phyloP scores from a whole-genome alignment of 2,329 filamentous ascomycete genomes.

The Fusarium ramigenum region DNA sequence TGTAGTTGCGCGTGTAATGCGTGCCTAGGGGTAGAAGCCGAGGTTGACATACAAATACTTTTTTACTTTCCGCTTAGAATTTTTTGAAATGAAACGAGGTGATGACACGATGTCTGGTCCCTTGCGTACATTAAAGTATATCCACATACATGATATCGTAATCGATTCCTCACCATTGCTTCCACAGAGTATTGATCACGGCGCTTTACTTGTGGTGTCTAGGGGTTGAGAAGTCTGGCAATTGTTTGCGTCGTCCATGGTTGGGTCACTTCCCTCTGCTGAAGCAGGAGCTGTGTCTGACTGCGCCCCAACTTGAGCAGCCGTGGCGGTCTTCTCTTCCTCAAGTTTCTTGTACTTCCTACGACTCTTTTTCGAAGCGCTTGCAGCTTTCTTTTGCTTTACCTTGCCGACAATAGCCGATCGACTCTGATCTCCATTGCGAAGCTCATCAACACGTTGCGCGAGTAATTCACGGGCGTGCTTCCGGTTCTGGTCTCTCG shows the following conservation, averaged over 20 bases:
- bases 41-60: slow-evolving; percentile 67
- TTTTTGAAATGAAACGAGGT: slow-evolving; percentile 44
- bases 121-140: background rate
- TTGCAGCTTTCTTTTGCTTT: slow-evolving; percentile 76
- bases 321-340: slow-evolving; percentile 53
- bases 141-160: background rate
- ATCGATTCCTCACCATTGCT: background rate
- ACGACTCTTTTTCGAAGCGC: slow-evolving; percentile 81
- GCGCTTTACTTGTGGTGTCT: background rate
- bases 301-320: background rate
- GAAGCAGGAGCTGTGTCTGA: background rate
- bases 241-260: background rate
- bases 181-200: background rate
- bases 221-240: background rate
- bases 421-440: slow-evolving; percentile 76
- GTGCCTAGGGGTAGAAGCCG: slow-evolving; percentile 61
- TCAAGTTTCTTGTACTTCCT: slow-evolving; percentile 78
- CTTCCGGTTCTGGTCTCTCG: slow-evolving; percentile 85
- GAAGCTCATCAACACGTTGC: slow-evolving; percentile 75
- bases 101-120: slow-evolving; percentile 32
- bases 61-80: slow-evolving; percentile 53
- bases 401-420: slow-evolving; percentile 70
- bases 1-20: slow-evolving; percentile 60
- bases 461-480: slow-evolving; percentile 82
- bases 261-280: background rate